Conservation (phyloP, 345 rosid genomes). For the Bretschneidera sinensis region DNA sequence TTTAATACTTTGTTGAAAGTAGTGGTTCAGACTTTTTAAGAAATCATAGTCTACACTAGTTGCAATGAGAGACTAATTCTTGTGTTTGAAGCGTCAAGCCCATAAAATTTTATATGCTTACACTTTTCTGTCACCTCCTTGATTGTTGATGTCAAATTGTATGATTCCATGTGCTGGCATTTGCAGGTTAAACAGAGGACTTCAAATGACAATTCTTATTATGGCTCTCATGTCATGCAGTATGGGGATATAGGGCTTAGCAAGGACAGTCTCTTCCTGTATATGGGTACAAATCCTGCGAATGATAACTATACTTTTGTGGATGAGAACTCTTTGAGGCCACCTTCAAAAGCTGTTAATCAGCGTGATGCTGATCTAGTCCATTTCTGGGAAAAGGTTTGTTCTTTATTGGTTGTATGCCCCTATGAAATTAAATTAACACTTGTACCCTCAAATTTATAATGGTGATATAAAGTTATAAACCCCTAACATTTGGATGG, state of each 20-base stretch:
- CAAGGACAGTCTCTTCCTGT: slow-evolving; percentile 49
- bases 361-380: slow-evolving; percentile 98
- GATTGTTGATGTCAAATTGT: neutral
- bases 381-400: slow-evolving; percentile 94
- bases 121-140: neutral
- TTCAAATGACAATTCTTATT: slow-evolving; percentile 32
- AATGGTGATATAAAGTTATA: no score
- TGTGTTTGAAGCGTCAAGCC: neutral
- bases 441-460: no score
- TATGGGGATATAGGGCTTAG: slow-evolving; percentile 69
- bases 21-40: no score
- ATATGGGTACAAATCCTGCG: slow-evolving; percentile 91
- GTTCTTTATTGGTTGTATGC: slow-evolving; percentile 7
- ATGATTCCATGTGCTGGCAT: slow-evolving; percentile 1
- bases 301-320: slow-evolving; percentile 79
- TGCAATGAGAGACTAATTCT: neutral
- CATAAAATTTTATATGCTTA: neutral
- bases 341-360: slow-evolving; percentile 62
- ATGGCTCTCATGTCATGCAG: slow-evolving; percentile 97
- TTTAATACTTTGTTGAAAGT: no score
- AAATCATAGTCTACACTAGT: neutral
- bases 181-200: slow-evolving; percentile 85
- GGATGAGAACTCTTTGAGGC: slow-evolving; percentile 58
- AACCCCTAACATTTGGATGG: no score
- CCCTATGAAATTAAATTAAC: no score